A percentile compares a stretch with the other conserved stretches of the same genome.
Conservation (phyloP, 106 monocot species). For the Acanthochlamys bracteata region DNA sequence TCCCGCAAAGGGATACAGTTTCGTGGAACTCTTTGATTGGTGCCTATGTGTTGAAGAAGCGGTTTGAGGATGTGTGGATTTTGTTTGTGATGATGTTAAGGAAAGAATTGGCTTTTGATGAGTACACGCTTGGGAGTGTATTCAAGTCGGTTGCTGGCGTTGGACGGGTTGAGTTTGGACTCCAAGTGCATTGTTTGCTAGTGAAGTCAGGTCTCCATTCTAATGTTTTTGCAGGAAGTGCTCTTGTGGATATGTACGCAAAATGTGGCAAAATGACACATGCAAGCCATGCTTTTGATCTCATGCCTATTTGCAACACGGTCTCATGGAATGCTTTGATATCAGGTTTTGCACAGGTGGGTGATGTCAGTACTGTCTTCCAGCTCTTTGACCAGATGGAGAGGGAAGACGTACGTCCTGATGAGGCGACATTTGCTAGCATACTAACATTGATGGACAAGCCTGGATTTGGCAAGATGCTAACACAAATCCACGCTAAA, state of each 20-base stretch:
- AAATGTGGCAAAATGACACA: slow-evolving; percentile 38
- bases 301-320: slow-evolving; percentile 25
- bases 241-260: slow-evolving; percentile 52
- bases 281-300: slow-evolving; percentile 21
- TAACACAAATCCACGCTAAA: slow-evolving; percentile 49
- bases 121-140: slow-evolving; percentile 42
- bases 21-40: slow-evolving; percentile 69
- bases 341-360: slow-evolving; percentile 24
- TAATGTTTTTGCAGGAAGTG: slow-evolving; percentile 56
- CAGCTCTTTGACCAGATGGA: slow-evolving; percentile 37
- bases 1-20: slow-evolving; percentile 34
- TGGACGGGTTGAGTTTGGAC: slow-evolving; percentile 7
- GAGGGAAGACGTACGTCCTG: slow-evolving; percentile 23
- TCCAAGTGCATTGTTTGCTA: slow-evolving; percentile 39
- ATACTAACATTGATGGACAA: slow-evolving; percentile 37
- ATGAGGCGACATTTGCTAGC: slow-evolving; percentile 62
- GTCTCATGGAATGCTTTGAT: slow-evolving; percentile 74
- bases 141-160: slow-evolving; percentile 41
- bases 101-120: slow-evolving; percentile 20
- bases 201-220: slow-evolving; percentile 36
- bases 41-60: slow-evolving; percentile 17
- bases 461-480: slow-evolving; percentile 2
- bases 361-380: slow-evolving; percentile 11
- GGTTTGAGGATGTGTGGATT: slow-evolving; percentile 8
- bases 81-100: slow-evolving; percentile 30